A percentile compares a stretch with the other conserved stretches of the same genome.
phyloP scores from a whole-genome alignment of 1,139 yeast species.

The Suhomyces bribrorum region DNA sequence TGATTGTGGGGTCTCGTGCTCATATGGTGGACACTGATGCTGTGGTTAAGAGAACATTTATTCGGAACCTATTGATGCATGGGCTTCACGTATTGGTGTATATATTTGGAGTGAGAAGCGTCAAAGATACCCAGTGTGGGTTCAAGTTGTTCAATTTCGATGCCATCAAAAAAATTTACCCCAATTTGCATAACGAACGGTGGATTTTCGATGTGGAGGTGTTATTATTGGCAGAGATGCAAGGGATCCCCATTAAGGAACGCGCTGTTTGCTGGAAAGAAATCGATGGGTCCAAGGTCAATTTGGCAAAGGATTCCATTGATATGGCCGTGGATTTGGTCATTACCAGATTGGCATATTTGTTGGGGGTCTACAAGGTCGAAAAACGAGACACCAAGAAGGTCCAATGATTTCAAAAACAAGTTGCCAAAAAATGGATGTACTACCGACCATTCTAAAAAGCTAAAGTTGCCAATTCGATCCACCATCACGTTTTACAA shows the following conservation, averaged over 20 bases:
- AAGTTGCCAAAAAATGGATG: too few relatives aligned
- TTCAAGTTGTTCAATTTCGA: conserved; percentile 82
- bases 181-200: conserved; percentile 93
- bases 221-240: conserved; percentile 74
- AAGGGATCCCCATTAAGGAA: conserved; percentile 66
- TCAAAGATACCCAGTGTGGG: conserved; percentile 96
- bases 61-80: conserved; percentile 90
- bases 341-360: conserved; percentile 84
- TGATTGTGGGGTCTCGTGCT: conserved; percentile 92
- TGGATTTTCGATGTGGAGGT: conserved; percentile 98
- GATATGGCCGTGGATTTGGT: conserved; percentile 95
- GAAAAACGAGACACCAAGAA: conserved; percentile 9
- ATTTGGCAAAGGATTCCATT: conserved; percentile 84
- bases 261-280: conserved; percentile 96
- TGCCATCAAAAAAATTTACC: conserved; percentile 69
- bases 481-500: too few relatives aligned
- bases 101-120: conserved; percentile 82
- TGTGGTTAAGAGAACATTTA: conserved; percentile 85
- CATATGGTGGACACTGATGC: conserved; percentile 97
- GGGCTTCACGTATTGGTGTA: conserved; percentile 84
- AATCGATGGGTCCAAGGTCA: conserved; percentile 92
- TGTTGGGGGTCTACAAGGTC: conserved; percentile 72
- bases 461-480: too few relatives aligned
- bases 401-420: conserved; percentile 8
- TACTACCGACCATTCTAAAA: too few relatives aligned